Conservation (phyloP, 2,329 filamentous ascomycete species). For the Ambrosiella beaveri region DNA sequence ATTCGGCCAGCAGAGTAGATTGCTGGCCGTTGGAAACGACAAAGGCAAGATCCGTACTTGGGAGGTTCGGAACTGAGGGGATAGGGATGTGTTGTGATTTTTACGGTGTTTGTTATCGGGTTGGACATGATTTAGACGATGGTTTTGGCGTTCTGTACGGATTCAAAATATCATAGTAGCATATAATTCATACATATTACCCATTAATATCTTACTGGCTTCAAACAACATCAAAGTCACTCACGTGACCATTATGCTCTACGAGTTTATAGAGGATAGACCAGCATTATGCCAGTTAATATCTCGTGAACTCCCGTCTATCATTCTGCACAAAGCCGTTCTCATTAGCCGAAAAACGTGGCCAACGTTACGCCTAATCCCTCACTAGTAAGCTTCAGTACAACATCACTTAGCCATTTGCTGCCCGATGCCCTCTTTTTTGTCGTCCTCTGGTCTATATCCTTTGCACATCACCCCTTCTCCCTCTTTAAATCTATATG, state of each 20-base stretch:
- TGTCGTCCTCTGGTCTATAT: not conserved
- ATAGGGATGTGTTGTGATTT: not conserved
- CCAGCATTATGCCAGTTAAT: no score
- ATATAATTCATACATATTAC: conserved; percentile 1
- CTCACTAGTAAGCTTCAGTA: not conserved
- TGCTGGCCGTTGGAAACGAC: conserved; percentile 79
- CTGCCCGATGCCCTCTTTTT: not conserved
- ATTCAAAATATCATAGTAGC: conserved; percentile 1
- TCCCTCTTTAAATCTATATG: not conserved
- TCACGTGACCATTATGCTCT: not conserved
- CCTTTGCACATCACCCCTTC: not conserved
- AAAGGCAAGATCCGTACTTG: conserved; percentile 74
- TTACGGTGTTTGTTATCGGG: not conserved
- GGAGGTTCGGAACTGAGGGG: conserved; percentile 52
- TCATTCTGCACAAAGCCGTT: not conserved
- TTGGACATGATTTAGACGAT: conserved; percentile 12
- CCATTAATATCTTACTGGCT: not conserved
- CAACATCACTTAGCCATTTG: not conserved
- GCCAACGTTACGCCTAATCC: not conserved
- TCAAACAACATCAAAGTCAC: not conserved
- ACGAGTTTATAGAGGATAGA: not conserved
- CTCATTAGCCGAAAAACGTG: not conserved
- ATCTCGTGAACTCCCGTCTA: no score
- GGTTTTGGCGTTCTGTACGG: conserved; percentile 7
- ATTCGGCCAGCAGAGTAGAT: conserved; percentile 45